Evolutionary conservation across 768 basidiomycete genomes (phyloP).

Genomic region (Trametes sanguinea): DNA sequence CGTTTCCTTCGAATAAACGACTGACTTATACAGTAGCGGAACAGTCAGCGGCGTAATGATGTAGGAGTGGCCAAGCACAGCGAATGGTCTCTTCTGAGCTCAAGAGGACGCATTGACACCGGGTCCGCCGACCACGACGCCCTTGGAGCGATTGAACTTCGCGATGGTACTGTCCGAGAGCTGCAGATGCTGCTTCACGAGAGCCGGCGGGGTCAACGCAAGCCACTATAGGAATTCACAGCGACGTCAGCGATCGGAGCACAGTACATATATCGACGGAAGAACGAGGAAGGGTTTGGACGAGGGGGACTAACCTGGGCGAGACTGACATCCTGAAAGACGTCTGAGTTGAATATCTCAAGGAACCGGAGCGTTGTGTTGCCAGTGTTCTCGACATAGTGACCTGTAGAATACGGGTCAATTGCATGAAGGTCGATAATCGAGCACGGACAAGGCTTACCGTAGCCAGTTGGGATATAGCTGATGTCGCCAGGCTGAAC

Average conservation of each 20-base stretch:
- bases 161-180: constrained; percentile 41
- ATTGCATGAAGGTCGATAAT: background rate
- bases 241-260: too few species aligned
- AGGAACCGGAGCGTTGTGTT: constrained; percentile 40
- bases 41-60: too few species aligned
- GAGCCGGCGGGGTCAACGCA: constrained; percentile 46
- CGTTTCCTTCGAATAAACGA: too few species aligned
- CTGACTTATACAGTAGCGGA: too few species aligned
- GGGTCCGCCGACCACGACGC: constrained; percentile 35
- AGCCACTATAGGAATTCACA: constrained; percentile 37
- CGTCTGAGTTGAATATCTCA: constrained; percentile 39
- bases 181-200: constrained; percentile 49
- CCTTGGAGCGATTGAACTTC: constrained; percentile 42
- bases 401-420: constrained; percentile 22
- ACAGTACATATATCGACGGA: background rate
- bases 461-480: constrained; percentile 57
- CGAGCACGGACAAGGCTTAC: constrained; percentile 29
- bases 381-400: constrained; percentile 43
- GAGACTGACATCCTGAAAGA: constrained; percentile 40
- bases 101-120: background rate
- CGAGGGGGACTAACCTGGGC: constrained; percentile 43
- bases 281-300: background rate
- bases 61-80: too few species aligned
- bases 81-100: too few species aligned
- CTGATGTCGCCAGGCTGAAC: constrained; percentile 37